Evolutionary conservation across 441 rosid species (phyloP), one percentile per base, ranked within the genome.

Genomic region (Erodium moschatum): DNA sequence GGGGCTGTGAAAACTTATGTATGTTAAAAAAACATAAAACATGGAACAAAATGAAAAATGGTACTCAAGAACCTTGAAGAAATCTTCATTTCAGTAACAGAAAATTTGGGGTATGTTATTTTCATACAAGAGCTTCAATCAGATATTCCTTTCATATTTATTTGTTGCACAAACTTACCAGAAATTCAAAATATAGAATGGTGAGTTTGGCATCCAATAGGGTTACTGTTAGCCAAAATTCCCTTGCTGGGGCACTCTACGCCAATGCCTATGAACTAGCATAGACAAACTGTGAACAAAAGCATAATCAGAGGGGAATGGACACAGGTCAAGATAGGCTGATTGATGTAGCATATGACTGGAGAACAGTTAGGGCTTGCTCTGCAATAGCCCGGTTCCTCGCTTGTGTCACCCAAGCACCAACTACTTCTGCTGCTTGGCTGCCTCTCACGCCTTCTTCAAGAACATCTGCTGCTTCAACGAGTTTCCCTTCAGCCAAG

Each of bases 341-440:
- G 29, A 85, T 82, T 78, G 93, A 84, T 29, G 92, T 86, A 48
- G 97, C 97, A 71, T 89, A 92, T 3, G 98, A 86, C 69, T 90
- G 95, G 48, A 95, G 87, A 72, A 90, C 78, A 31, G 82, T 82
- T 18, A 92, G 73, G 61, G 98, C 97, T 86, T 95, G 97, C 77
- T 95, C 97, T 1, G 88, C 85, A 64, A 95, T 89, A 70, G 98
- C 96, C 69, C 96, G 78, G 75, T 92, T 89, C 80, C 85, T 87
- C 4, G 82, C 96, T 67, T 33, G 84, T 69, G 60, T 83, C 71
- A 86, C 91, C 99, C 98, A 95, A 20, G 83, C 86, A 35, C 76
- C 67, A 12, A 80, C 86, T 27, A 92, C 70, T 74, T 84, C 90
- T 70, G 86, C 93, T 0, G 92, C 96, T 80, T 86, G 81, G 84